Conservation (phyloP, 2,329 filamentous ascomycete genomes). For the Aplosporella prunicola region DNA sequence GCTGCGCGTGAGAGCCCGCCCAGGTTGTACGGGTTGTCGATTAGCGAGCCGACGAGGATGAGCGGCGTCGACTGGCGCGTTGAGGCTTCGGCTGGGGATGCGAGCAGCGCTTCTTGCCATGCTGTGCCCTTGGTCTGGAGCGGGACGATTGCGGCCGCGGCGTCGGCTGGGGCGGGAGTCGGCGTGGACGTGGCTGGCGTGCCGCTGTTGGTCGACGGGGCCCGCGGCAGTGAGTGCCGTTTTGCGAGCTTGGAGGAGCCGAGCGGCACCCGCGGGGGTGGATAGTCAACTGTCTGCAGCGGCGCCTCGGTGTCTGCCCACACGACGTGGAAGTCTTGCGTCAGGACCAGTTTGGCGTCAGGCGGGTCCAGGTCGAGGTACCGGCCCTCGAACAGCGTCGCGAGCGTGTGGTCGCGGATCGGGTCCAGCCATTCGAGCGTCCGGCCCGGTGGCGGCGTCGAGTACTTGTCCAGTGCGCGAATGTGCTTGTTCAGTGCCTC, state of each 20-base stretch:
- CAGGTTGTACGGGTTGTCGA: conserved; percentile 42
- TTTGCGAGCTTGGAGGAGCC: conserved; percentile 14
- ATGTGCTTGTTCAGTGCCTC: conserved; percentile 35
- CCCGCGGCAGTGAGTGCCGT: too few species aligned
- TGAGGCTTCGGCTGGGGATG: conserved; percentile 17
- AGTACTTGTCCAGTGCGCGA: conserved; percentile 34
- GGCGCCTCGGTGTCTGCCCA: conserved; percentile 18
- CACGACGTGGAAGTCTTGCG: conserved; percentile 32
- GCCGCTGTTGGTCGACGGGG: background rate
- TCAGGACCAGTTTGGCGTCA: conserved; percentile 27
- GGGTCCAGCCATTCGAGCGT: conserved; percentile 34
- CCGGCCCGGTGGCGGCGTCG: conserved; percentile 27
- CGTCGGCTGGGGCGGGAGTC: conserved; percentile 3
- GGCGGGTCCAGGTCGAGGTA: conserved; percentile 36
- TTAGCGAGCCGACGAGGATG: conserved; percentile 41
- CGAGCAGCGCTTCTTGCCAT: conserved; percentile 30
- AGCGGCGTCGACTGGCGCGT: conserved; percentile 25
- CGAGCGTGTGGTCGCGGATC: conserved; percentile 33
- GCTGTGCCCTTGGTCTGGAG: conserved; percentile 44
- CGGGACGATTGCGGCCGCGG: conserved; percentile 15
- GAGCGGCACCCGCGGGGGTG: conserved; percentile 23
- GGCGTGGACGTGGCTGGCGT: background rate
- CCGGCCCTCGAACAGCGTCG: conserved; percentile 36
- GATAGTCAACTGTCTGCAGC: background rate
- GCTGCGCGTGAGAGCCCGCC: conserved; percentile 42